These are phyloP conservation scores for Heterobasidion occidentale DNA, from an alignment of 1,284 basidiomycete species.

Conservation along the genomic window DNA sequence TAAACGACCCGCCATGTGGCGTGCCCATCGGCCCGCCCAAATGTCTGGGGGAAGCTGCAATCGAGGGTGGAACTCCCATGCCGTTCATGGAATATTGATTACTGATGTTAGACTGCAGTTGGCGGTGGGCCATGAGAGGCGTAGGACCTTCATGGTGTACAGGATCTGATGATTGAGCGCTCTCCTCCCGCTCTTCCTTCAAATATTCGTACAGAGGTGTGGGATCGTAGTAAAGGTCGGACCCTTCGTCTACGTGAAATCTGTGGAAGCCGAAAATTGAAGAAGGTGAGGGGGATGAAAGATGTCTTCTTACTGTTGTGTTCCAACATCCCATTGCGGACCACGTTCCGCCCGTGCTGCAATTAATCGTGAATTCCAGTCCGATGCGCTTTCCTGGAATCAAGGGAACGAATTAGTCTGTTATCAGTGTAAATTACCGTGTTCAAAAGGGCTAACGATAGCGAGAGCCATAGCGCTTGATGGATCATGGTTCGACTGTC, in stretches of 20 bases:
- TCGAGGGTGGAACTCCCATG: constrained; percentile 11
- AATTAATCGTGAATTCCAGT: constrained; percentile 75
- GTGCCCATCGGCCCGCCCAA: constrained; percentile 17
- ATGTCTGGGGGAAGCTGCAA: constrained; percentile 20
- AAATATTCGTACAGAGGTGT: constrained; percentile 34
- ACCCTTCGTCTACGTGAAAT: constrained; percentile 48
- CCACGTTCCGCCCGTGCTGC: constrained; percentile 73
- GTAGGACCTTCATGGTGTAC: constrained; percentile 11
- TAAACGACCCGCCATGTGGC: constrained; percentile 18
- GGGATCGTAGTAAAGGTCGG: constrained; percentile 60
- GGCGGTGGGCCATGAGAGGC: constrained; percentile 17
- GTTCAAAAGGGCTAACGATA: constrained; percentile 31
- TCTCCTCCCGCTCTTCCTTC: constrained; percentile 24
- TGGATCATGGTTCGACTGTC: constrained; percentile 55
- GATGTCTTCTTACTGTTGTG: constrained; percentile 53
- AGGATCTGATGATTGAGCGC: constrained; percentile 10
- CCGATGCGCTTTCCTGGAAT: constrained; percentile 65
- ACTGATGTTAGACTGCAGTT: constrained; percentile 20
- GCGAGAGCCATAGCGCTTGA: constrained; percentile 42
- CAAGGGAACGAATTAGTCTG: no score
- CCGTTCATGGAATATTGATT: constrained; percentile 23
- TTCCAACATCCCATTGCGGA: constrained; percentile 80
- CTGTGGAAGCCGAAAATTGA: constrained; percentile 23
- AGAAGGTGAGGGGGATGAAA: not conserved
- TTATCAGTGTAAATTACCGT: no score